Evolutionary conservation across 768 basidiomycete species (phyloP).

Genomic region (Kwoniella europaea): DNA sequence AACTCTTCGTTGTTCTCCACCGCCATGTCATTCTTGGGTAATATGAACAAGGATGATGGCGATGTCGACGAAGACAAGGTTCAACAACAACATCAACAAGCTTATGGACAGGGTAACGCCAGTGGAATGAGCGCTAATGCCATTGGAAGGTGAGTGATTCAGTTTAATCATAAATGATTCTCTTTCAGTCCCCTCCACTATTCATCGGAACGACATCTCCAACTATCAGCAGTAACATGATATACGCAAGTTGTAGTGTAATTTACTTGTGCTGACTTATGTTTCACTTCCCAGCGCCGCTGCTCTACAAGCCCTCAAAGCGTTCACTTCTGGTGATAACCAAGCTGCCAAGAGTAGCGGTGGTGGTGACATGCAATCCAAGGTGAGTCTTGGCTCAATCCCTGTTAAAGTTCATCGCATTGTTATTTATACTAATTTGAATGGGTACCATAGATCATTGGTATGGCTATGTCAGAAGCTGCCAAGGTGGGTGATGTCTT

Average conservation of each 20-base stretch:
- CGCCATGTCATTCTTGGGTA: constrained; percentile 61
- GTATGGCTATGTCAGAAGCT: constrained; percentile 80
- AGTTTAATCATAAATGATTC: no score
- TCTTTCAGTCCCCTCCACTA: no score
- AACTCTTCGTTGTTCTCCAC: constrained; percentile 64
- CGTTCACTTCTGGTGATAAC: constrained; percentile 67
- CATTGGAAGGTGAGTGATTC: constrained; percentile 61
- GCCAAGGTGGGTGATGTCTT: constrained; percentile 43
- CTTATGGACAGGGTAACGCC: constrained; percentile 66
- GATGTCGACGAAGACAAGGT: constrained; percentile 73
- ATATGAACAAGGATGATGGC: constrained; percentile 62
- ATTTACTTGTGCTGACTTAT: neutral
- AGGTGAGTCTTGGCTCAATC: constrained; percentile 24
- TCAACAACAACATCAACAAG: constrained; percentile 67
- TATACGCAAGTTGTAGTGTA: no score
- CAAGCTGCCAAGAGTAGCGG: constrained; percentile 53
- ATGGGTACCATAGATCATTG: constrained; percentile 66
- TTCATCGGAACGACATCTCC: no score
- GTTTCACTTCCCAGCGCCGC: constrained; percentile 64
- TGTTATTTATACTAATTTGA: constrained; percentile 4
- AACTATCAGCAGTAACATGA: no score
- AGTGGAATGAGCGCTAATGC: constrained; percentile 65
- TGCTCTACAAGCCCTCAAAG: constrained; percentile 70
- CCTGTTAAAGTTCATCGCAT: neutral
- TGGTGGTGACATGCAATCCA: constrained; percentile 62